These are phyloP conservation scores for Cyberlindnera lachancei DNA, from an alignment of 805 yeast genomes.

Conservation along the genomic window DNA sequence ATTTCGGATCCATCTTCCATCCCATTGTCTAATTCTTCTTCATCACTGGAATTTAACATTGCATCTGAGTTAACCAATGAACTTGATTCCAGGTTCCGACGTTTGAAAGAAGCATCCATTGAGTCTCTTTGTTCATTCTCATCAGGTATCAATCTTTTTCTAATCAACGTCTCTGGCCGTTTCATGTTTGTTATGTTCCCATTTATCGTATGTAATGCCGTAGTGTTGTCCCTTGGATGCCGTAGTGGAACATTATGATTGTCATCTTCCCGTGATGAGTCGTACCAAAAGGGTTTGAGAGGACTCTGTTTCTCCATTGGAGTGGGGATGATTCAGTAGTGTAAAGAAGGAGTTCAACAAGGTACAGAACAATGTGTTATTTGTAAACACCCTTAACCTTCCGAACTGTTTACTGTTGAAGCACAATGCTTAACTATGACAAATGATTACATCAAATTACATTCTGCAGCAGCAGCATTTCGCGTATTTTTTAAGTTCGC, in stretches of 20 bases:
- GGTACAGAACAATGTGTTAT: no score
- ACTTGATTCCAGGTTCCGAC: constrained; percentile 9
- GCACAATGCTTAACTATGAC: no score
- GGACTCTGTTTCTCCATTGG: constrained; percentile 12
- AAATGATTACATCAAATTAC: no score
- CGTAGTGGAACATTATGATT: constrained; percentile 29
- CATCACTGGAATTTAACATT: constrained; percentile 15
- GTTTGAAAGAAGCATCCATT: constrained; percentile 9
- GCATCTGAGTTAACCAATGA: constrained; percentile 14
- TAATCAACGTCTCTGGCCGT: constrained; percentile 7
- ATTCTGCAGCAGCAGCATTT: no score
- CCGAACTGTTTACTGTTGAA: no score
- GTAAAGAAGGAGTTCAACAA: no score
- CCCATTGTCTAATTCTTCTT: not conserved
- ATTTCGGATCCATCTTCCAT: no score
- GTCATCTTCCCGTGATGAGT: constrained; percentile 28
- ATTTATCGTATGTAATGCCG: no score
- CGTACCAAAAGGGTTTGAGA: constrained; percentile 19
- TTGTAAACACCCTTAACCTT: no score
- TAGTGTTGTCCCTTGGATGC: constrained; percentile 31
- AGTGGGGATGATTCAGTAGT: not conserved
- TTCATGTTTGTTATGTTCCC: no score
- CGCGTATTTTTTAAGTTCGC: no score
- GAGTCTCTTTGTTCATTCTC: no score
- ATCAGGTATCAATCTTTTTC: constrained; percentile 17